A percentile compares a stretch with the other conserved stretches of the same genome.
Evolutionary conservation across 768 basidiomycete species (phyloP).

Genomic region (Butyriboletus loyo): DNA sequence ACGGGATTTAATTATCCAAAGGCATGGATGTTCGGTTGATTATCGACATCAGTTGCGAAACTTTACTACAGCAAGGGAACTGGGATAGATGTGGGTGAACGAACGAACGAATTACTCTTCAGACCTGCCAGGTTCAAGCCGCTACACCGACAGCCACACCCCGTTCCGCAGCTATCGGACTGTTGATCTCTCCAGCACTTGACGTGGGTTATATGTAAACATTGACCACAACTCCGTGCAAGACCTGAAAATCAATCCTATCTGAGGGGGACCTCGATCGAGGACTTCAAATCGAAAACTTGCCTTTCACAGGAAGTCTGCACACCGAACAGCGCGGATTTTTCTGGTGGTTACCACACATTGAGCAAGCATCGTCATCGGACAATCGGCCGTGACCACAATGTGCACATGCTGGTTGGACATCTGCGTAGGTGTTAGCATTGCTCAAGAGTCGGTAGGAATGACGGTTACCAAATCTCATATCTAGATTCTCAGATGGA

Average conservation of each 20-base stretch:
- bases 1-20: not conserved
- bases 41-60: not conserved
- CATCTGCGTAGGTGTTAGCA: slow-evolving; percentile 31
- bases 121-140: slow-evolving; percentile 12
- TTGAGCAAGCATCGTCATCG: slow-evolving; percentile 39
- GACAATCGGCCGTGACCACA: slow-evolving; percentile 39
- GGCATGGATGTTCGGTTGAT: not conserved
- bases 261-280: not conserved
- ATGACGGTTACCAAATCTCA: slow-evolving; percentile 34
- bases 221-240: slow-evolving; percentile 57
- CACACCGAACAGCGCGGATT: slow-evolving; percentile 67
- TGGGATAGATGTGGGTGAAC: slow-evolving; percentile 9
- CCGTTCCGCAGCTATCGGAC: slow-evolving; percentile 57
- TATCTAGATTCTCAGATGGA: slow-evolving; percentile 29
- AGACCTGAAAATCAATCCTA: slow-evolving; percentile 42
- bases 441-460: slow-evolving; percentile 1
- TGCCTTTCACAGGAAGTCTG: slow-evolving; percentile 73
- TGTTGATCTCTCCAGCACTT: slow-evolving; percentile 52
- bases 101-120: slow-evolving; percentile 4
- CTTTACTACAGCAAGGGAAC: not conserved
- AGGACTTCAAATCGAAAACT: slow-evolving; percentile 5
- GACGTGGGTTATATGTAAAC: slow-evolving; percentile 64
- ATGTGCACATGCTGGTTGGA: slow-evolving; percentile 45
- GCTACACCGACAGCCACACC: slow-evolving; percentile 63
- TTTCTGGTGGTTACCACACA: slow-evolving; percentile 41